Conservation (phyloP, 768 basidiomycete species). For the Porphyrellus cyaneotinctus region DNA sequence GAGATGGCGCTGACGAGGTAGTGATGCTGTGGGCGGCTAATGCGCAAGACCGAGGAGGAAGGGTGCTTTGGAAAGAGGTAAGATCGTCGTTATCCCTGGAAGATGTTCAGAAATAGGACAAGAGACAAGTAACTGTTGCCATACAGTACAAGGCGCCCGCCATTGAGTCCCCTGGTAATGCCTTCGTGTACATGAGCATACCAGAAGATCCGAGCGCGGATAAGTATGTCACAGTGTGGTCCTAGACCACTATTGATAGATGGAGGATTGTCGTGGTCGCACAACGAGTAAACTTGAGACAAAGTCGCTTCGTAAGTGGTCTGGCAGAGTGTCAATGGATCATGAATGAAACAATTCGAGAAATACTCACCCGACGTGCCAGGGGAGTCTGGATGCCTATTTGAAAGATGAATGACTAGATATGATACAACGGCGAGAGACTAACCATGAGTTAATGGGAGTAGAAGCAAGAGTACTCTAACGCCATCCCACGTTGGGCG, state of each 20-base stretch:
- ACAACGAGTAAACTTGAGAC: conserved; percentile 77
- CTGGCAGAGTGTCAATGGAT: conserved; percentile 29
- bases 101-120: conserved; percentile 1
- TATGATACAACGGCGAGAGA: neutral
- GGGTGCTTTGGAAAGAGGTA: conserved; percentile 60
- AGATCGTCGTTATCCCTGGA: conserved; percentile 73
- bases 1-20: conserved; percentile 33
- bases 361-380: conserved; percentile 20
- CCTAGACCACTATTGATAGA: conserved; percentile 47
- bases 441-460: conserved; percentile 83
- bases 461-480: conserved; percentile 67
- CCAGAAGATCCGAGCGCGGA: conserved; percentile 84
- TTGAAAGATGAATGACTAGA: conserved; percentile 5
- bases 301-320: conserved; percentile 78
- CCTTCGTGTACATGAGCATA: conserved; percentile 86
- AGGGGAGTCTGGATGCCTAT: conserved; percentile 28
- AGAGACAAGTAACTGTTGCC: conserved; percentile 23
- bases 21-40: conserved; percentile 26
- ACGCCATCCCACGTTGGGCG: conserved; percentile 87
- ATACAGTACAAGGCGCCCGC: conserved; percentile 80
- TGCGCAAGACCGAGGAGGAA: conserved; percentile 41
- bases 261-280: conserved; percentile 46
- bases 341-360: neutral
- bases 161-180: conserved; percentile 73
- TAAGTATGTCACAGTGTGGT: conserved; percentile 53